phyloP scores from a whole-genome alignment of 345 rosid genomes.

The Diplotaxis tenuifolia region DNA sequence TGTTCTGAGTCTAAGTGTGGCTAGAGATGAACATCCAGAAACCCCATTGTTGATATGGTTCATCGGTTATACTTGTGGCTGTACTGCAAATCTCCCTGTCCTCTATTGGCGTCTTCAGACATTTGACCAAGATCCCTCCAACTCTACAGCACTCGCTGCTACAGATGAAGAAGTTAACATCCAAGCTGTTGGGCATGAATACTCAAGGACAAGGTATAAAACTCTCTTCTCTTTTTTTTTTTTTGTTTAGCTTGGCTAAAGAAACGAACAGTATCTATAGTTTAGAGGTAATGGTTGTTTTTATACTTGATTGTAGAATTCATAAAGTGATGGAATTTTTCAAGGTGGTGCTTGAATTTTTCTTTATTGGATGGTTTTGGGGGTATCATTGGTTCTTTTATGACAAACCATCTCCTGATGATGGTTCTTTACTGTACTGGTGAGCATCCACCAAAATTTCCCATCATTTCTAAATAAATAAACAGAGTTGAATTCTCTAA shows the following conservation, averaged over 20 bases:
- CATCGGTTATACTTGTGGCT: not conserved
- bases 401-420: not conserved
- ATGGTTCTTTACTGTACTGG: not conserved
- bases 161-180: not conserved
- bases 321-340: not conserved
- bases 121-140: not conserved
- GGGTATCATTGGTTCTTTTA: not conserved
- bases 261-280: not conserved
- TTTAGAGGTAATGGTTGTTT: not conserved
- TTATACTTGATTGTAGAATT: not conserved
- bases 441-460: not conserved
- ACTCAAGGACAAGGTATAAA: not conserved
- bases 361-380: not conserved
- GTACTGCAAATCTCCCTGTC: not conserved
- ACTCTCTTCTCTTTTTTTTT: not conserved
- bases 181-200: not conserved
- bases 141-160: not conserved
- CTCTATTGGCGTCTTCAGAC: not conserved
- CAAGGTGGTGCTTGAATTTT: not conserved
- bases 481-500: not conserved
- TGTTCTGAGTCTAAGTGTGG: not conserved
- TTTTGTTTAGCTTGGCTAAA: not conserved
- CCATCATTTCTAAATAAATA: not conserved
- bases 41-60: not conserved
- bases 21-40: not conserved